Percentiles rank a stretch among this genome's conserved stretches.
These are phyloP conservation scores for Stephanodiscus triporus DNA, from an alignment of 108 stramenopile genomes.

Conservation along the genomic window DNA sequence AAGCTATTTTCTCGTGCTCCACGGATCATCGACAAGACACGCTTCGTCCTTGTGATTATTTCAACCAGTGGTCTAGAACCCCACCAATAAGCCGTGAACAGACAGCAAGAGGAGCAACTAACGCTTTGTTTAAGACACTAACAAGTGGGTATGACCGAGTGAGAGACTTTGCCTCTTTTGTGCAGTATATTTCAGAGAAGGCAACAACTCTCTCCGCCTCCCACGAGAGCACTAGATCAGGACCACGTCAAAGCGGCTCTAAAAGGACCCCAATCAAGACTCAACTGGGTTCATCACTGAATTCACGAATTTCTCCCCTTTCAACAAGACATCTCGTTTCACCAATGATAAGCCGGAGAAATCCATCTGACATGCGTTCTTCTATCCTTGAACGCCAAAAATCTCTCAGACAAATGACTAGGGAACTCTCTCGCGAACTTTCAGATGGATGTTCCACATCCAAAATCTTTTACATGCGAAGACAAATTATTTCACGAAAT, in stretches of 20 bases:
- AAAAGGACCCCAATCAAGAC: constrained; percentile 5
- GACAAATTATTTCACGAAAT: constrained; percentile 4
- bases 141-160: constrained; percentile 42
- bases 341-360: constrained; percentile 26
- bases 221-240: background rate
- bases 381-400: constrained; percentile 32
- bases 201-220: constrained; percentile 19
- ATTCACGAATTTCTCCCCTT: constrained; percentile 26
- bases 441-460: background rate
- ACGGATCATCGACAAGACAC: constrained; percentile 16
- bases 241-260: background rate
- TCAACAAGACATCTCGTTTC: constrained; percentile 33
- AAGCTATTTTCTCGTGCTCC: constrained; percentile 38
- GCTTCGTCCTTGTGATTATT: constrained; percentile 43
- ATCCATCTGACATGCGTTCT: background rate
- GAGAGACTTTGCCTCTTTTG: constrained; percentile 26
- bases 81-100: constrained; percentile 11
- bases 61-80: constrained; percentile 26
- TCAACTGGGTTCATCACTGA: constrained; percentile 8
- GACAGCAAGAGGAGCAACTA: constrained; percentile 31
- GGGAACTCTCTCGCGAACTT: constrained; percentile 9
- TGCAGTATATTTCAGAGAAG: constrained; percentile 32
- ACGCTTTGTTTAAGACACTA: constrained; percentile 44
- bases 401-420: constrained; percentile 15
- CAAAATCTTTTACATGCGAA: constrained; percentile 31